A percentile compares a stretch with the other conserved stretches of the same genome.
Conservation (phyloP, 2,329 filamentous ascomycete species). For the Gliomastix tumulicola region DNA sequence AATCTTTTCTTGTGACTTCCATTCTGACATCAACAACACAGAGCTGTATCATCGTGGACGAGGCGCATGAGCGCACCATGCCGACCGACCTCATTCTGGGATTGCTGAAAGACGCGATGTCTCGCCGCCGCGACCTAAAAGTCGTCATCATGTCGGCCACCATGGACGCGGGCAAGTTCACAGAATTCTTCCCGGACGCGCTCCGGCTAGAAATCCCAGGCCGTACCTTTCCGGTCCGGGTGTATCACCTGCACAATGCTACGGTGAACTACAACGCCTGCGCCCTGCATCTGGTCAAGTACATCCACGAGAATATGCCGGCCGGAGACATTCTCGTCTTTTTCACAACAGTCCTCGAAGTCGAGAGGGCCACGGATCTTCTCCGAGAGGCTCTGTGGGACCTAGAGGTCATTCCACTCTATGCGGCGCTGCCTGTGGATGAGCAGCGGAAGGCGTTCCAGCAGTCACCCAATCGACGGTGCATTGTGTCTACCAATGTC, state of each 20-base stretch:
- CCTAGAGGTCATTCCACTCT: constrained; percentile 6
- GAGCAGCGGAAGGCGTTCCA: constrained; percentile 1
- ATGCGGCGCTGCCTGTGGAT: constrained; percentile 1
- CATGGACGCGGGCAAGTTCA: constrained; percentile 78
- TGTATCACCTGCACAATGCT: background rate
- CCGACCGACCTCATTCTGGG: constrained; percentile 78
- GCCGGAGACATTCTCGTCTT: constrained; percentile 7
- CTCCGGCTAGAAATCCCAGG: background rate
- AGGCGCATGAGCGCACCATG: constrained; percentile 82
- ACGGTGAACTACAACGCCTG: background rate
- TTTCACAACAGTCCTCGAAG: constrained; percentile 5
- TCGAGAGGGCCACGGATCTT: constrained; percentile 2
- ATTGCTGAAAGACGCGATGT: constrained; percentile 76
- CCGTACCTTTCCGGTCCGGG: constrained; percentile 1
- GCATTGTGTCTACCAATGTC: constrained; percentile 6
- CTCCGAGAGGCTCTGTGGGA: background rate
- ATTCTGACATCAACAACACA: too few species aligned
- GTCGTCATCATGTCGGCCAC: constrained; percentile 83
- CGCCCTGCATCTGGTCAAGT: background rate
- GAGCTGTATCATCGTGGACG: constrained; percentile 80
- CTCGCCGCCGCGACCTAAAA: constrained; percentile 71
- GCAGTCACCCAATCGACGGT: constrained; percentile 5
- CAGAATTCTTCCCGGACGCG: constrained; percentile 6
- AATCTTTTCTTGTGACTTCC: too few species aligned
- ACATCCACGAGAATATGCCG: constrained; percentile 5